Evolutionary conservation across 495 filamentous ascomycete species (phyloP), one percentile per base, ranked within the genome.

Genomic region (Cetradonia linearis): DNA sequence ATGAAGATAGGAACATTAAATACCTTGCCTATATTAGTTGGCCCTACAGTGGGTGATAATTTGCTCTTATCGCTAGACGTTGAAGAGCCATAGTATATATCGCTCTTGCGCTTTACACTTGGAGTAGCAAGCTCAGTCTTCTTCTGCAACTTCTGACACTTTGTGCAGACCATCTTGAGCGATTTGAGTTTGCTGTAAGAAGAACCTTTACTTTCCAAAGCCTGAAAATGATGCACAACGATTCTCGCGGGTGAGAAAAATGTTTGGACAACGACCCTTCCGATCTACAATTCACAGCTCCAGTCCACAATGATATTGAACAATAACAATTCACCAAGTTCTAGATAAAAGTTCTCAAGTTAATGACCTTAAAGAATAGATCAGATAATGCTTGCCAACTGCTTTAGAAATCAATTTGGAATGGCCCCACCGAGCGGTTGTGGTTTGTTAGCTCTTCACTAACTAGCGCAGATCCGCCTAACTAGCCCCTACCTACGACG

Each of bases 21-120:
- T 54, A 76, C 72, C 69, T 84, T 85, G 49, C 75, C 74, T 48
- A 81, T 73, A 38, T 78, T 78, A 37, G 75, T 78, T 28, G 76
- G 75, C 14, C 81, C 83, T n/a, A 79, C 60, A 2, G 82, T 81
- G 55, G 80, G 79, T 33, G 81, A 77, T 3, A 70, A 61, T 3
- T 69, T 73, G 31, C 47, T 56, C 56, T 67, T 69, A 20, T 61
- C 60, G 25, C 53, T 50, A 27, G 63, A 64, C 36, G 77, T 76
- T 2, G 82, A 72, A 1, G 83, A 86, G 55, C 85, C 84, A 67
- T 83, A 80, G 74, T 88, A 88, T 76, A 87, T 81, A 40, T 88
- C 85, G 68, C 71, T 81, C 72, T 85, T 86, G 69, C 80, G 82
- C 69, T 88, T 86, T 64, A 88, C 85, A 36, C 77, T 78, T 0